Base-by-base conservation (phyloP, 352 stramenopile species). In the Phytophthora pisi region DNA sequence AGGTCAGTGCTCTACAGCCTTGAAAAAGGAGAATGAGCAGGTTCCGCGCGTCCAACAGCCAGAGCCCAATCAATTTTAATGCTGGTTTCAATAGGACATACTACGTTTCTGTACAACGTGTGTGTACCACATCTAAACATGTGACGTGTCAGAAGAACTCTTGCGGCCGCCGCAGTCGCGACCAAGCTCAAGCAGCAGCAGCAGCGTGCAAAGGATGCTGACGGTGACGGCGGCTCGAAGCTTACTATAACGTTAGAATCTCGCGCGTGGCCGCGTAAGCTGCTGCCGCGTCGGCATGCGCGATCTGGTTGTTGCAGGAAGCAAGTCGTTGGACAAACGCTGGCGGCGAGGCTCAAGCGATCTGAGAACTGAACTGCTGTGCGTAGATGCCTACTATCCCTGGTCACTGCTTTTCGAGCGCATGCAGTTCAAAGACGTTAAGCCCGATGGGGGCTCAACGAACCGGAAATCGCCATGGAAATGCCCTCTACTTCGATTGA, bases 31-130 rank as follows among this genome's bases (percentile, higher is more conserved):
- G 40, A 46, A 46, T 46, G 40, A 46, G 11, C 36, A 10, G 28
- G 2, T 2, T 46, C 67, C 42, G 43, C 58, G 58, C 45, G 64
- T 63, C 42, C 11, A 16, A 57, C 62, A 65, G 28, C 54, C 55
- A 60, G 11, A 10, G 30, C 23, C 52, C 57, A 54, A 10, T 62
- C 43, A 18, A 47, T 71, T 58, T 31, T 30, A 34, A 15, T 43
- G 15, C 34, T 30, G 8, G 2, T 23, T 38, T 38, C 24, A 23
- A 2, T 38, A 54, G 2, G 8, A 0, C 2, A 40, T 40, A 20
- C 16, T n/a, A 23, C 0, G 0, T 20, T 16, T 8, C 16, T 46
- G 40, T 46, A 20, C 5, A 4, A 18, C 11, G 8, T 11, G 2
- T 38, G 20, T 26, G 47, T 5, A 10, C 16, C 40, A n/a, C 24